Conservation (phyloP, 2,329 filamentous ascomycete genomes). For the Pseudocercospora cruenta region DNA sequence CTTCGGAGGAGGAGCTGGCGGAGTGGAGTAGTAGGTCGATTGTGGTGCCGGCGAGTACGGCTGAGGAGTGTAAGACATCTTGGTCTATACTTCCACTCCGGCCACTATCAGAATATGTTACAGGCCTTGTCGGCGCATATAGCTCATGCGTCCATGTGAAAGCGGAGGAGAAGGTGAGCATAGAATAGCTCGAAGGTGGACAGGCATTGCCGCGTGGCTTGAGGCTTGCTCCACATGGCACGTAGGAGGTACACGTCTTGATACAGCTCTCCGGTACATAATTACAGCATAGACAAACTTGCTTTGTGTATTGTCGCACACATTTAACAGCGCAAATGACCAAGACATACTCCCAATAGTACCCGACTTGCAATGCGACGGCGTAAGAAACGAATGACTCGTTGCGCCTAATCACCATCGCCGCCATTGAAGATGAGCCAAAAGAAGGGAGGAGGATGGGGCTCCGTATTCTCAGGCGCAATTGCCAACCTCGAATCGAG, state of each 20-base stretch:
- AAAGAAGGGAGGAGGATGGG: slow-evolving; percentile 44
- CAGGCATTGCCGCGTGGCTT: neutral
- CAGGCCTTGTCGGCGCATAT: neutral
- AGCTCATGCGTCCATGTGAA: neutral
- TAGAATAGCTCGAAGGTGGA: neutral
- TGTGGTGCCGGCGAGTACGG: slow-evolving; percentile 25
- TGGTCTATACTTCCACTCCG: neutral
- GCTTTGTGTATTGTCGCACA: neutral
- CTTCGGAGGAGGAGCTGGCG: slow-evolving; percentile 54
- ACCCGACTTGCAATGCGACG: slow-evolving; percentile 30
- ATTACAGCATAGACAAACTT: neutral
- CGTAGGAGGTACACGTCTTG: no score
- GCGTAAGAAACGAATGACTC: slow-evolving; percentile 21
- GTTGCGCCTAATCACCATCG: neutral
- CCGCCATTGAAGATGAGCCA: slow-evolving; percentile 16
- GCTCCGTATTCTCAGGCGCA: slow-evolving; percentile 77
- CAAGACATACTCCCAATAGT: slow-evolving; percentile 12
- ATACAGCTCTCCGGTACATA: neutral
- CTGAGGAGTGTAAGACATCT: slow-evolving; percentile 30
- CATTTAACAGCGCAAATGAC: neutral
- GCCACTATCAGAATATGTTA: neutral
- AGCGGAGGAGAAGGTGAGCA: neutral
- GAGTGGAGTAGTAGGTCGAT: slow-evolving; percentile 47
- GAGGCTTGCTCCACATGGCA: neutral
- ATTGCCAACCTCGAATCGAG: slow-evolving; percentile 92